phyloP scores from a whole-genome alignment of 164 flowering plant species.

The Aristolochia contorta region DNA sequence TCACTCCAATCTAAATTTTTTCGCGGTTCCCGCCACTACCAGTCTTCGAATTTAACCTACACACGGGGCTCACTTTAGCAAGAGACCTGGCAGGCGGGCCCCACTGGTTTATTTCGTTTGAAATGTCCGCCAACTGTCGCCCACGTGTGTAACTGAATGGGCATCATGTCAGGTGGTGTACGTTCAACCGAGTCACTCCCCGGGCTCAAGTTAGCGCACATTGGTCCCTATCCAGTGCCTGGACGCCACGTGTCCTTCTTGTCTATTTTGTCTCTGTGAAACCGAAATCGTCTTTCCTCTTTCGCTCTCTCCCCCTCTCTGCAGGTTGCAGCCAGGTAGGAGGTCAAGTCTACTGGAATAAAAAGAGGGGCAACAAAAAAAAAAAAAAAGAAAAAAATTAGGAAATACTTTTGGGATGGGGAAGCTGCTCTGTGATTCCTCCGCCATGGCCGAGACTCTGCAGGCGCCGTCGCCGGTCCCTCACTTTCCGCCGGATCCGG shows the following conservation, averaged over 20 bases:
- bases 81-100: no score
- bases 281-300: background rate
- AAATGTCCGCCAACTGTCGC: conserved; percentile 2
- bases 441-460: conserved; percentile 17
- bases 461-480: conserved; percentile 14
- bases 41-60: no score
- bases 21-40: no score
- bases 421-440: conserved; percentile 47
- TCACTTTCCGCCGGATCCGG: background rate
- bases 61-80: no score
- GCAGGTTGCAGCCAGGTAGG: no score
- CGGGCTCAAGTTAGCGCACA: background rate
- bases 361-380: background rate
- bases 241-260: background rate
- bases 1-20: no score
- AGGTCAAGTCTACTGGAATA: no score
- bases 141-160: background rate
- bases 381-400: background rate
- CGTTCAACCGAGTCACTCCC: background rate
- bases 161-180: background rate
- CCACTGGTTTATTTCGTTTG: no score
- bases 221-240: background rate
- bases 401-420: conserved; percentile 36
- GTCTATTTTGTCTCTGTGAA: background rate
- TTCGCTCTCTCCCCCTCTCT: background rate